A percentile compares a stretch with the other conserved stretches of the same genome.
These are phyloP conservation scores for Alternaria sp. DNA, from an alignment of 2,329 filamentous ascomycete genomes.

Conservation along the genomic window DNA sequence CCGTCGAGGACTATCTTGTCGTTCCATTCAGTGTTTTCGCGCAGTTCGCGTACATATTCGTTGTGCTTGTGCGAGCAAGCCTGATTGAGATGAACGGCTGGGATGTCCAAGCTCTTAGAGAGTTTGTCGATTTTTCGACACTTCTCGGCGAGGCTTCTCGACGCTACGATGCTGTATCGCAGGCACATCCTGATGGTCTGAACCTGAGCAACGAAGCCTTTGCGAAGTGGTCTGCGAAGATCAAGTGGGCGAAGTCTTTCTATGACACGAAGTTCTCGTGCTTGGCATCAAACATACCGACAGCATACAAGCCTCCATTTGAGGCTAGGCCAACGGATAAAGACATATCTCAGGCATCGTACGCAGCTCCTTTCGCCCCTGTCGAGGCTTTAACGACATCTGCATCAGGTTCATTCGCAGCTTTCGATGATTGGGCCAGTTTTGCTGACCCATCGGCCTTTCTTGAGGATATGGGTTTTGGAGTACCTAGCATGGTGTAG, in stretches of 20 bases:
- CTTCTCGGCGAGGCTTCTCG: not conserved
- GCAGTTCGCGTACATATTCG: constrained; percentile 17
- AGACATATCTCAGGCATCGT: fast-evolving
- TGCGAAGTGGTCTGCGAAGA: not conserved
- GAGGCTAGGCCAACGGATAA: fast-evolving
- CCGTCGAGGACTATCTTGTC: not conserved
- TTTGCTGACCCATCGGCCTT: not conserved
- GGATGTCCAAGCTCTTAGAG: not conserved
- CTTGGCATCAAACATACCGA: not conserved
- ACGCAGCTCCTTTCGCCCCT: not conserved
- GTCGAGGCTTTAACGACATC: not conserved
- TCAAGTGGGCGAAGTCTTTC: not conserved
- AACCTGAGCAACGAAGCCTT: not conserved
- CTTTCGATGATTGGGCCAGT: not conserved
- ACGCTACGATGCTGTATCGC: not conserved
- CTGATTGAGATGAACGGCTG: not conserved
- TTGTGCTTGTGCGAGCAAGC: constrained; percentile 10
- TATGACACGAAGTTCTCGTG: not conserved
- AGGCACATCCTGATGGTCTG: not conserved
- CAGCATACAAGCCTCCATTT: not conserved
- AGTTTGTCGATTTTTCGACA: not conserved
- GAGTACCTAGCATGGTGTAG: no score
- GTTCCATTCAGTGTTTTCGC: constrained; percentile 15
- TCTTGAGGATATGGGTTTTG: not conserved
- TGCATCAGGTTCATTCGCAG: not conserved